These are phyloP conservation scores for Euphrasia confusa DNA, from an alignment of 257 asterid species.

Conservation along the genomic window DNA sequence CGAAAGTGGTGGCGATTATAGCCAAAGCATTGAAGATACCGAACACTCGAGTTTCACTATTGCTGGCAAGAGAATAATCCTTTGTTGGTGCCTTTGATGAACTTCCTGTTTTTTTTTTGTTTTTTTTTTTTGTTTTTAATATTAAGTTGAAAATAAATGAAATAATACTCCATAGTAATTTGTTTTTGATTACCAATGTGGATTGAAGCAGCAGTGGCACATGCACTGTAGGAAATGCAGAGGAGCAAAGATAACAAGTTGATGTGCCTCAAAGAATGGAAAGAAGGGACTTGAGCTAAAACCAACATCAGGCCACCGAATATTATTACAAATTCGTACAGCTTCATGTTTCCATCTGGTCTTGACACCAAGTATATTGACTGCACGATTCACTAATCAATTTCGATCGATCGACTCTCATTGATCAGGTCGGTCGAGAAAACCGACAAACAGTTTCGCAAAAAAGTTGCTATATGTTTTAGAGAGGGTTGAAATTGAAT, in stretches of 20 bases:
- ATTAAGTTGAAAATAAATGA: not conserved
- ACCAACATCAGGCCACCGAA: conserved; percentile 78
- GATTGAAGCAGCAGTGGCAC: conserved; percentile 79
- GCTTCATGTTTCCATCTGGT: conserved; percentile 63
- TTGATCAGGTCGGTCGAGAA: no score
- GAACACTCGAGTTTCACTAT: conserved; percentile 44
- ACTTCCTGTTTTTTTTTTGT: conserved; percentile 34
- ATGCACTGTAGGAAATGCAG: conserved; percentile 67
- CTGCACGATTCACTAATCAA: conserved; percentile 31
- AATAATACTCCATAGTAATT: no score
- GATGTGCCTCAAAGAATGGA: conserved; percentile 87
- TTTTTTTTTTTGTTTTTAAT: no score
- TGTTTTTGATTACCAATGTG: conserved; percentile 47
- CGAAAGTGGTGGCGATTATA: conserved; percentile 83
- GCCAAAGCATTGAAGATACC: conserved; percentile 76
- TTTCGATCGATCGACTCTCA: not conserved
- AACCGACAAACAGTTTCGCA: no score
- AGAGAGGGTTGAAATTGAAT: not conserved
- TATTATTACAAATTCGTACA: conserved; percentile 55
- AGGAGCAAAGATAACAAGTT: conserved; percentile 70
- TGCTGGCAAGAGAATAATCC: conserved; percentile 48
- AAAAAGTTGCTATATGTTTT: no score
- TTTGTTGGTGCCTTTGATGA: conserved; percentile 65
- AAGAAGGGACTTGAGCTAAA: conserved; percentile 92
- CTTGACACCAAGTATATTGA: conserved; percentile 53